Evolutionary conservation across 2,329 filamentous ascomycete genomes (phyloP).

Genomic region (Diplodia scrobiculata): DNA sequence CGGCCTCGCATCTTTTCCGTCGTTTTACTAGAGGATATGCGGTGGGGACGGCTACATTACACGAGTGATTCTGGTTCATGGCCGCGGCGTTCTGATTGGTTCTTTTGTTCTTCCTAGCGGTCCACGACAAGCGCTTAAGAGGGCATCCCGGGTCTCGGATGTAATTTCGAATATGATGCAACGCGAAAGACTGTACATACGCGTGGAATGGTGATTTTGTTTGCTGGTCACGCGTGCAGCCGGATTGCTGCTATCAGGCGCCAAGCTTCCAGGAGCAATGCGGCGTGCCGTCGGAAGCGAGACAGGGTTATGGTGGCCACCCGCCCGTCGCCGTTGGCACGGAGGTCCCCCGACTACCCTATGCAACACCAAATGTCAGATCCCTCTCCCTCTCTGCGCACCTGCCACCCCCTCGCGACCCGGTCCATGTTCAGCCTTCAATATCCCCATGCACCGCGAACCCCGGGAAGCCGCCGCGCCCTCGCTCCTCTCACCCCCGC

Average conservation of each 20-base stretch:
- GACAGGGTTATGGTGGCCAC: slow-evolving; percentile 16
- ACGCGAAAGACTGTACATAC: slow-evolving; percentile 23
- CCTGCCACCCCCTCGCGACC: neutral
- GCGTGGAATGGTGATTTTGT: slow-evolving; percentile 17
- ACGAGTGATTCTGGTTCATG: slow-evolving; percentile 33
- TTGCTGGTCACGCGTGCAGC: slow-evolving; percentile 15
- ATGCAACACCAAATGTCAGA: slow-evolving; percentile 25
- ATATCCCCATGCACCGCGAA: slow-evolving; percentile 11
- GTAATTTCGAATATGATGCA: slow-evolving; percentile 13
- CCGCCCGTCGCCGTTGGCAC: slow-evolving; percentile 12
- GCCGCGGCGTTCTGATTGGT: slow-evolving; percentile 27
- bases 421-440: slow-evolving; percentile 14
- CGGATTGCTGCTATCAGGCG: slow-evolving; percentile 10
- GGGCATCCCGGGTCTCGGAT: slow-evolving; percentile 25
- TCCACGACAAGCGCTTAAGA: slow-evolving; percentile 16
- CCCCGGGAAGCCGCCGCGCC: neutral
- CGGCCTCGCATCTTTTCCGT: neutral
- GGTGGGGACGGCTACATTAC: slow-evolving; percentile 31
- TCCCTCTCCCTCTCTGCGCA: slow-evolving; percentile 12
- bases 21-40: slow-evolving; percentile 16
- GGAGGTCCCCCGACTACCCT: slow-evolving; percentile 11
- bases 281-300: slow-evolving; percentile 22
- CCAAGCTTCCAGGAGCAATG: slow-evolving; percentile 26
- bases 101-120: slow-evolving; percentile 15
- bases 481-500: slow-evolving; percentile 14